phyloP scores from a whole-genome alignment of 2,329 filamentous ascomycete genomes.

The Neonectria ditissima region DNA sequence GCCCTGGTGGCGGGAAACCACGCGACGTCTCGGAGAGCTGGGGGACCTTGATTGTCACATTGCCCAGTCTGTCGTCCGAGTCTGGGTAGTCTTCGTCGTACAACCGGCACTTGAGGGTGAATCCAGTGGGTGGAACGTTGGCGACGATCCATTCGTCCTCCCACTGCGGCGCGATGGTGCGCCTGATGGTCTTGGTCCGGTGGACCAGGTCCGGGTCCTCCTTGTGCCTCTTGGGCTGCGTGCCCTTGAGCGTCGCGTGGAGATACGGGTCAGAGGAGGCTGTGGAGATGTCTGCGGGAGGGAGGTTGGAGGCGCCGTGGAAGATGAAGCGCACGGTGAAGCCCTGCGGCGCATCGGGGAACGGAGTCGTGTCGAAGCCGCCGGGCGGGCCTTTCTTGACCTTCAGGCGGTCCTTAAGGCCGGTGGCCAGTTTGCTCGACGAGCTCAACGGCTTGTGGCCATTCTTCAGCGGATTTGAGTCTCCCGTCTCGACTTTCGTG shows the following conservation, averaged over 20 bases:
- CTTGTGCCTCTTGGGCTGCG: conserved; percentile 81
- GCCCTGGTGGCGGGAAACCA: conserved; percentile 70
- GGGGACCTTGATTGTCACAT: conserved; percentile 77
- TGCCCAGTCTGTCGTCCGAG: conserved; percentile 88
- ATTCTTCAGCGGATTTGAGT: conserved; percentile 20
- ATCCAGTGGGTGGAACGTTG: conserved; percentile 84
- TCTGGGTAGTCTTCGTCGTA: conserved; percentile 93
- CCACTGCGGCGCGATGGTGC: conserved; percentile 82
- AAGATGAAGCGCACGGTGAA: conserved; percentile 90
- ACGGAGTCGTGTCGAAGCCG: conserved; percentile 82
- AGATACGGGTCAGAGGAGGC: conserved; percentile 88
- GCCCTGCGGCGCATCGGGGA: conserved; percentile 79
- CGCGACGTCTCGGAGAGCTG: conserved; percentile 73
- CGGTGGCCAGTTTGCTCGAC: conserved; percentile 28
- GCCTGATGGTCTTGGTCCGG: conserved; percentile 81
- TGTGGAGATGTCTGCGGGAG: conserved; percentile 81
- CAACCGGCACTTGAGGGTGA: conserved; percentile 84
- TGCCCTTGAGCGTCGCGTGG: conserved; percentile 77
- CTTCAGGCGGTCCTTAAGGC: conserved; percentile 43
- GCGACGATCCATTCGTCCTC: conserved; percentile 88
- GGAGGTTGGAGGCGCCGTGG: conserved; percentile 82
- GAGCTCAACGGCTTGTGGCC: conserved; percentile 29
- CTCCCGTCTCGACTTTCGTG: not conserved
- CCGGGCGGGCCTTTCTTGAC: conserved; percentile 68
- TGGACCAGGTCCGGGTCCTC: conserved; percentile 82